Base-by-base conservation (phyloP, 345 rosid species). In the Arabis alpina region DNA sequence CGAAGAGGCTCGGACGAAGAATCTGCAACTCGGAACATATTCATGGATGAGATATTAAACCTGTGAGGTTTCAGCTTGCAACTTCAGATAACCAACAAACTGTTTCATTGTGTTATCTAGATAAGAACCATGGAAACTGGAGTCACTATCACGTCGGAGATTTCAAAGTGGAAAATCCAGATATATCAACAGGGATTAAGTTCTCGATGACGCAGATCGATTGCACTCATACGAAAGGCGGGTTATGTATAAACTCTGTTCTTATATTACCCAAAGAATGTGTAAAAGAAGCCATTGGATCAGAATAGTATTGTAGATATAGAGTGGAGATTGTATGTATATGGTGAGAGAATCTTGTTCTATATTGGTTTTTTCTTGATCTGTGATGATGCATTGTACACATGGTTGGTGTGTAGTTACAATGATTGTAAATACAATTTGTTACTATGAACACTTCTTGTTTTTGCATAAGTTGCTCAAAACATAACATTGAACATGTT, bases 221-320 rank as follows among this genome's bases (percentile, higher is more conserved):
- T 72, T 93, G 98, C 69, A 93, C 98, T 40, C 98, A 90, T 80
- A 84, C 96, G 10, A 93, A 93, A 81, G 98, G 98, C 10, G 98
- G 98, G 13, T 74, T 93, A 4, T 85, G 93, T 61, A 60, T 93
- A 42, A 97, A 93, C 70, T 74, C 83, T 54, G 88, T 88, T 54
- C 73, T 87, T 53, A 74, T 92, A 10, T 78, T 78, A 54, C 98
- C 98, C 3, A 74, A 76, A 75, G 80, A 68, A 37, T n/a, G 61
- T 54, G 80, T 47, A 47, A 79, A 82, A 80, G 68, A 77, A 74
- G 57, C 68, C 30, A 47, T 8, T 68, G 65, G 70, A 28, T 36
- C 53, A n/a, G n/a, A n/a, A n/a, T n/a, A n/a, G n/a, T n/a, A n/a
- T n/a, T n/a, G n/a, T n/a, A n/a, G n/a, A n/a, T n/a, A n/a, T n/a